Percentiles rank a stretch among this genome's conserved stretches.
These are phyloP conservation scores for Neofusicoccum umdonicola DNA, from an alignment of 2,329 filamentous ascomycete species.

Conservation along the genomic window DNA sequence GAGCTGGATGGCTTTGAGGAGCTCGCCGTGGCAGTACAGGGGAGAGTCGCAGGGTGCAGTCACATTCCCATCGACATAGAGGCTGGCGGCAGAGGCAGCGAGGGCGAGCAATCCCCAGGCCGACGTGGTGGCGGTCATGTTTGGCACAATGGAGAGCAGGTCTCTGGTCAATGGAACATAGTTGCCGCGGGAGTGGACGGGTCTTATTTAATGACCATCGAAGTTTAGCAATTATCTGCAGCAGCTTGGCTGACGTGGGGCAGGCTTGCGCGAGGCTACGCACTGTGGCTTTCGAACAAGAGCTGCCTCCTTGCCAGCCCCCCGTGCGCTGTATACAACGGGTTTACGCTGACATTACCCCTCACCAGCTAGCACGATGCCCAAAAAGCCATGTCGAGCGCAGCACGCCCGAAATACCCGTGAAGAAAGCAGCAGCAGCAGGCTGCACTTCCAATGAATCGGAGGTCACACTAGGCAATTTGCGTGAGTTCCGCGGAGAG, in stretches of 20 bases:
- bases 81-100: constrained; percentile 29
- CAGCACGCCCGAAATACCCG: too few species aligned
- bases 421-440: too few species aligned
- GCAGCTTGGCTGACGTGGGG: constrained; percentile 6
- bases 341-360: neutral
- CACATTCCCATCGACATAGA: constrained; percentile 61
- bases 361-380: neutral
- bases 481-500: neutral
- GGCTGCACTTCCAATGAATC: too few species aligned
- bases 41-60: constrained; percentile 66
- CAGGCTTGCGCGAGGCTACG: neutral
- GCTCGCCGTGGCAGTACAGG: constrained; percentile 65
- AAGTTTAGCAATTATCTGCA: neutral
- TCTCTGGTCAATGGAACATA: neutral
- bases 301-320: neutral
- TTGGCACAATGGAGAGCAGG: neutral
- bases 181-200: neutral
- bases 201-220: neutral
- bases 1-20: constrained; percentile 62
- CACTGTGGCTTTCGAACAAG: neutral
- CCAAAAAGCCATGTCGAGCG: neutral
- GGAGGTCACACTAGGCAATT: neutral
- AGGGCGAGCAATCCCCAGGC: neutral
- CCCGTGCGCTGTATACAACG: neutral
- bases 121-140: neutral